Percentiles rank a stretch among this genome's conserved stretches.
phyloP scores from a whole-genome alignment of 139 green algal genomes.

The Marvania coccoides region DNA sequence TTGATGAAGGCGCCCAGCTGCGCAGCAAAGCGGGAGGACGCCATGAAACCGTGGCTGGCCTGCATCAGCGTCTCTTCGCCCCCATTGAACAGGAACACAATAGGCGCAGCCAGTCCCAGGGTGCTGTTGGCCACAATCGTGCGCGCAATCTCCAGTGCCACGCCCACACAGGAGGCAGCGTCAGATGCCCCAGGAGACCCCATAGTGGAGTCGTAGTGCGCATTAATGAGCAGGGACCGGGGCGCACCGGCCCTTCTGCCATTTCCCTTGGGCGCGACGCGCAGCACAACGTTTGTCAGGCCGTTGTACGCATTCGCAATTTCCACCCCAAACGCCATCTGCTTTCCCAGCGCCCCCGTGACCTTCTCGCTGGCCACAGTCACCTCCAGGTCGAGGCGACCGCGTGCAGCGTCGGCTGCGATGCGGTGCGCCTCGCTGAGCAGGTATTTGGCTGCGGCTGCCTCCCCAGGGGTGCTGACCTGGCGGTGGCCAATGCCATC shows the following conservation, averaged over 20 bases:
- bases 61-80: conserved; percentile 51
- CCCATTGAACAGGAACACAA: conserved; percentile 63
- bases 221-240: conserved; percentile 33
- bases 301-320: conserved; percentile 58
- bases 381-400: conserved; percentile 13
- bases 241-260: too few species aligned
- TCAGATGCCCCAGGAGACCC: conserved; percentile 48
- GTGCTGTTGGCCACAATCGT: conserved; percentile 24
- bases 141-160: conserved; percentile 53
- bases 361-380: conserved; percentile 13
- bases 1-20: conserved; percentile 65
- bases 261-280: conserved; percentile 20
- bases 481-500: conserved; percentile 36
- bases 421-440: background rate
- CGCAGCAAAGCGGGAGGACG: conserved; percentile 5
- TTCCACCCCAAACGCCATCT: conserved; percentile 27
- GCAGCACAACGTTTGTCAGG: conserved; percentile 47
- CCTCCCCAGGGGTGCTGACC: conserved; percentile 20
- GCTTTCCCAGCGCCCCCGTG: background rate
- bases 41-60: conserved; percentile 30
- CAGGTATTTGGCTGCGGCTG: conserved; percentile 20
- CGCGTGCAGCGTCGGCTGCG: background rate
- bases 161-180: conserved; percentile 35
- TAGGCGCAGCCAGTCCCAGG: conserved; percentile 27
- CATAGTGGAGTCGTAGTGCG: conserved; percentile 39